These are phyloP conservation scores for Herpetospermum pedunculosum DNA, from an alignment of 306 rosid species.

Conservation along the genomic window DNA sequence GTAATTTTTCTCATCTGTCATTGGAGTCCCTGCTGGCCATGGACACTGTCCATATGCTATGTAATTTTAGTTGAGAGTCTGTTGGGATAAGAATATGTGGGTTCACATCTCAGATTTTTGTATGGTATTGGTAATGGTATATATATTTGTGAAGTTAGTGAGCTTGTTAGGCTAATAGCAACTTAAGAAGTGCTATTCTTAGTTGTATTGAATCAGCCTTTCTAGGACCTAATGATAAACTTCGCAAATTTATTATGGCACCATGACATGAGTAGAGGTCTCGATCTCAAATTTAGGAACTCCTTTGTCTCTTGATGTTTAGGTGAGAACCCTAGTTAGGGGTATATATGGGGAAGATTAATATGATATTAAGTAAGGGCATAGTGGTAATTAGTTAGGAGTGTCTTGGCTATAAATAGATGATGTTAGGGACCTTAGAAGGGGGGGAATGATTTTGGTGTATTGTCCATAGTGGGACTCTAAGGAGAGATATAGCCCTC, in stretches of 20 bases:
- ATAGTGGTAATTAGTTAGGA: too few relatives aligned
- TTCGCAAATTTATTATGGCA: not conserved
- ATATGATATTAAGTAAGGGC: too few relatives aligned
- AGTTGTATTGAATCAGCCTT: not conserved
- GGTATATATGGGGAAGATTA: too few relatives aligned
- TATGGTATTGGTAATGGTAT: too few relatives aligned
- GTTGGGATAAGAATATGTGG: not conserved
- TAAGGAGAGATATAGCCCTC: too few relatives aligned
- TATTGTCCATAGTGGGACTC: too few relatives aligned
- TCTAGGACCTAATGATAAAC: not conserved
- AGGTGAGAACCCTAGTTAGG: too few relatives aligned
- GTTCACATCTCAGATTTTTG: not conserved
- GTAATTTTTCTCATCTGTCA: not conserved
- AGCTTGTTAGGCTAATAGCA: not conserved
- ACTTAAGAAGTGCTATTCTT: not conserved
- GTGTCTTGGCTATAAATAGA: too few relatives aligned
- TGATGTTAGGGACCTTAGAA: too few relatives aligned
- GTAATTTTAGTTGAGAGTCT: not conserved
- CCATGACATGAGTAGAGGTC: not conserved
- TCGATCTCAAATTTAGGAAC: not conserved
- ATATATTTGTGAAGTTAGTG: not conserved
- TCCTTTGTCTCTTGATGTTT: not conserved
- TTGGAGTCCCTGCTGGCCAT: not conserved
- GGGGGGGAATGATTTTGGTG: too few relatives aligned
- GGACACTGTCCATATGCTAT: not conserved